phyloP scores from a whole-genome alignment of 805 yeast species.

The Yarrowia sp. region DNA sequence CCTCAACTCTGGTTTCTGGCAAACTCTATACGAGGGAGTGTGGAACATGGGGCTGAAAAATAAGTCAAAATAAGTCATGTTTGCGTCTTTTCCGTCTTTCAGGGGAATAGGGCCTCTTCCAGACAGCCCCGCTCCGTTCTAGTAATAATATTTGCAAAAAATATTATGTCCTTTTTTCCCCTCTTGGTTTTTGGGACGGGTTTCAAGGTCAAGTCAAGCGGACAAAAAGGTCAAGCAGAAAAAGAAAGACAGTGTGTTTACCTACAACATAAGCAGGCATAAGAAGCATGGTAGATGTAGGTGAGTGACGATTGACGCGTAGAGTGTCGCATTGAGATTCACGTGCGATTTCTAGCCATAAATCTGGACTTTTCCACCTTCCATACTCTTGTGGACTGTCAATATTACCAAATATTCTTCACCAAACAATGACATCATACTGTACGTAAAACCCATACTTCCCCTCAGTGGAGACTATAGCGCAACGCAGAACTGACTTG shows the following conservation, averaged over 20 bases:
- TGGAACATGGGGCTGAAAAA: not conserved
- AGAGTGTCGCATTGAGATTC: too few relatives aligned
- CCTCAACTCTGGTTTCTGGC: not conserved
- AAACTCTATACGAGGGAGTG: not conserved
- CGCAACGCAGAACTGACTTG: not conserved
- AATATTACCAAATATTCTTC: too few relatives aligned
- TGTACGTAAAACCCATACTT: not conserved
- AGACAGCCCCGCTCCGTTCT: not conserved
- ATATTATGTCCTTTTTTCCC: too few relatives aligned
- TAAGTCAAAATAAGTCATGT: not conserved
- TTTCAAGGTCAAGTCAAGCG: too few relatives aligned
- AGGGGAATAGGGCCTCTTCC: not conserved
- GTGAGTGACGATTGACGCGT: not conserved
- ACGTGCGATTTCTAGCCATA: too few relatives aligned
- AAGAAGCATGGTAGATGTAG: not conserved
- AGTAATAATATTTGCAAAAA: not conserved
- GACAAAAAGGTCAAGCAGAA: too few relatives aligned
- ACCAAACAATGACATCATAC: not conserved
- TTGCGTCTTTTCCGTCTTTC: not conserved
- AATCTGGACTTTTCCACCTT: too few relatives aligned
- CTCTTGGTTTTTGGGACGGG: too few relatives aligned
- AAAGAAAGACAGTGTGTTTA: too few relatives aligned
- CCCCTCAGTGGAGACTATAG: not conserved
- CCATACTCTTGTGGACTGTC: too few relatives aligned
- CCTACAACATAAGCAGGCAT: conserved; percentile 8